Conservation (phyloP, 2,329 filamentous ascomycete genomes). For the Colletotrichum godetiae region DNA sequence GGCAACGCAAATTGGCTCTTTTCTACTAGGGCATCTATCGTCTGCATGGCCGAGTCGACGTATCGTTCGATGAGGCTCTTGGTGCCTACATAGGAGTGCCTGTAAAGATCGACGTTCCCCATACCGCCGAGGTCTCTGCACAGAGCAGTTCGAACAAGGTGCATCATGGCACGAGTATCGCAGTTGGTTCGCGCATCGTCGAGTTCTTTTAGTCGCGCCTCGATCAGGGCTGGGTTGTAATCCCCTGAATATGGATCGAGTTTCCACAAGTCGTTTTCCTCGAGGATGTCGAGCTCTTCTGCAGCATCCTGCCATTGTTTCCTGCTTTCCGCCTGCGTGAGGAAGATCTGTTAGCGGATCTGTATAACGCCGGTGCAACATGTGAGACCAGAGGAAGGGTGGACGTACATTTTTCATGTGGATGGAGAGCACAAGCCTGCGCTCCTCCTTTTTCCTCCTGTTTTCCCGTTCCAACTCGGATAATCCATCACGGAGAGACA, state of each 20-base stretch:
- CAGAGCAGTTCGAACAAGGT: constrained; percentile 82
- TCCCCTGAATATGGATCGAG: constrained; percentile 69
- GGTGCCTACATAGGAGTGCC: constrained; percentile 85
- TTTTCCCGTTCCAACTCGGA: constrained; percentile 61
- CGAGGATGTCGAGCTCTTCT: constrained; percentile 79
- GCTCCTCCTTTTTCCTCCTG: constrained; percentile 62
- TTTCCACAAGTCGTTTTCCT: constrained; percentile 88
- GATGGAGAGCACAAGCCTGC: constrained; percentile 71
- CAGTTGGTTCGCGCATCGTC: constrained; percentile 78
- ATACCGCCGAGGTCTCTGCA: constrained; percentile 87
- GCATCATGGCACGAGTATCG: constrained; percentile 82
- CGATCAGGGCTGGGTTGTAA: constrained; percentile 78
- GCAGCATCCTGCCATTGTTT: constrained; percentile 82
- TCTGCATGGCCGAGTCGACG: constrained; percentile 81
- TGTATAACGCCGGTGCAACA: neutral
- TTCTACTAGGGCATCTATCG: constrained; percentile 78
- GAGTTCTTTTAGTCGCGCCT: constrained; percentile 76
- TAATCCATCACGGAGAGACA: constrained; percentile 65
- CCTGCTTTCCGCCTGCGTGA: constrained; percentile 72
- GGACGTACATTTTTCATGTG: constrained; percentile 73
- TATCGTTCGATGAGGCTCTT: constrained; percentile 90
- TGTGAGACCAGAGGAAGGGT: neutral
- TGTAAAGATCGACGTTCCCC: constrained; percentile 85
- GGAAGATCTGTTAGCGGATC: neutral
- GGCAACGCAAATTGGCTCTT: constrained; percentile 60